Evolutionary conservation across 805 yeast species (phyloP).

Genomic region (Saccharomyces kudriavzevii): DNA sequence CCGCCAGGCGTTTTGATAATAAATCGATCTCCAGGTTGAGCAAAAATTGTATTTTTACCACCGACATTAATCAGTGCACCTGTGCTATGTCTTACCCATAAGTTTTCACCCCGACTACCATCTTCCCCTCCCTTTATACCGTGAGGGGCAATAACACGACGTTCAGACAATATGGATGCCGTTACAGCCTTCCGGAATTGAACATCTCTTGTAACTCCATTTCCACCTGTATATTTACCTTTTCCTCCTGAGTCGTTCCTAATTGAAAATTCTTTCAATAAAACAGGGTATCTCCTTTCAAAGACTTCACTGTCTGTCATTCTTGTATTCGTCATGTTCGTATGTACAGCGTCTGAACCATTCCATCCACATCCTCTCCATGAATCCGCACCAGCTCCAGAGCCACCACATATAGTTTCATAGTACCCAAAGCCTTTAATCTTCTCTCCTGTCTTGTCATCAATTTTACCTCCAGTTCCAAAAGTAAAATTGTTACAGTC

Average conservation of each 20-base stretch:
- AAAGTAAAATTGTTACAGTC: slow-evolving; percentile 91
- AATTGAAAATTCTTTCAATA: slow-evolving; percentile 62
- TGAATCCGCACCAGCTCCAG: slow-evolving; percentile 60
- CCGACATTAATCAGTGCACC: slow-evolving; percentile 44
- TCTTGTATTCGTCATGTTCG: slow-evolving; percentile 89
- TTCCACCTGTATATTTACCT: slow-evolving; percentile 70
- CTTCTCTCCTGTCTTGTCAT: slow-evolving; percentile 34
- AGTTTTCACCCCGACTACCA: slow-evolving; percentile 65
- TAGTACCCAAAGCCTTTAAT: slow-evolving; percentile 77
- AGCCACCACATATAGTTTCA: slow-evolving; percentile 93
- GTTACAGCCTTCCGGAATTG: slow-evolving; percentile 67
- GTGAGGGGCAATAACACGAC: slow-evolving; percentile 78
- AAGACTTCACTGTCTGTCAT: slow-evolving; percentile 87
- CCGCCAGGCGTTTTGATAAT: slow-evolving; percentile 77
- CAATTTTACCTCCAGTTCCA: slow-evolving; percentile 69
- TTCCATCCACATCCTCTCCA: slow-evolving; percentile 66
- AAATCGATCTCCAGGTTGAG: slow-evolving; percentile 56
- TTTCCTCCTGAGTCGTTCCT: slow-evolving; percentile 72
- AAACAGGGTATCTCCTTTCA: slow-evolving; percentile 81
- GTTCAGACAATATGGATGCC: slow-evolving; percentile 76
- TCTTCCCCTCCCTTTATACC: slow-evolving; percentile 78
- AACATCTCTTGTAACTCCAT: slow-evolving; percentile 79
- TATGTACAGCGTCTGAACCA: slow-evolving; percentile 85
- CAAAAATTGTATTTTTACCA: slow-evolving; percentile 58
- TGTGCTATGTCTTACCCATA: slow-evolving; percentile 37